Base-by-base conservation (phyloP, 192 early-diverging fungal species). In the Allomyces javanicus region DNA sequence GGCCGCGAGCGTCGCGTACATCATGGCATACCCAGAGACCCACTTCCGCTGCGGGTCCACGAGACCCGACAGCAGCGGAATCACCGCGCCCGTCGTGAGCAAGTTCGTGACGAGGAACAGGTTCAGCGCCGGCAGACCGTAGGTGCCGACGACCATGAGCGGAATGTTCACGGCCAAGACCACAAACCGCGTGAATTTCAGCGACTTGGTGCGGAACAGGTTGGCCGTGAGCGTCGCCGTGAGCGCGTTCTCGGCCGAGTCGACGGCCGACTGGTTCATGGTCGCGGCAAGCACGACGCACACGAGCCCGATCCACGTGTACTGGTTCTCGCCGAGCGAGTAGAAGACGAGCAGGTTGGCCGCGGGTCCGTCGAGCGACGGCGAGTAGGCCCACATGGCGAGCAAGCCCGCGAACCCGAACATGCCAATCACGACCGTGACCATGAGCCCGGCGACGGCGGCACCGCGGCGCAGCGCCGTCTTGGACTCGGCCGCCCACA, bases 191-290 rank as follows among this genome's bases (percentile, higher is more conserved):
- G 62, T 63, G 23, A 23, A 63, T 3, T 21, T 12, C 21, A 63
- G 23, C 62, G 62, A 63, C 23, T 24, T 12, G 25, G 62, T 23
- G n/a, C 62, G 62, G 23, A 63, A 25, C 21, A 63, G 22, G 23
- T 63, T 23, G 23, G 62, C 22, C 62, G 62, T 22, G 11, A 63
- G 62, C 4, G 76, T 73, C 55, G 73, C 75, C 19, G 70, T 69
- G 24, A 81, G 44, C 45, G 75, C 79, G 62, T 69, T 75, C 70
- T 78, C 75, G 67, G 71, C 72, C n/a, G 75, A 67, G 66, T 81
- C 79, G 40, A 81, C 72, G 6, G 79, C 76, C 24, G 72, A 70
- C 62, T 77, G 70, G 69, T 81, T 77, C 76, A 80, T 78, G 24
- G 72, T 66, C 9, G 68, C 63, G 24, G 77, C 68, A n/a, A 78